Evolutionary conservation across 2,329 filamentous ascomycete species (phyloP), one percentile per base, ranked within the genome.

Genomic region (Cladosporium austrohemisphaericum): DNA sequence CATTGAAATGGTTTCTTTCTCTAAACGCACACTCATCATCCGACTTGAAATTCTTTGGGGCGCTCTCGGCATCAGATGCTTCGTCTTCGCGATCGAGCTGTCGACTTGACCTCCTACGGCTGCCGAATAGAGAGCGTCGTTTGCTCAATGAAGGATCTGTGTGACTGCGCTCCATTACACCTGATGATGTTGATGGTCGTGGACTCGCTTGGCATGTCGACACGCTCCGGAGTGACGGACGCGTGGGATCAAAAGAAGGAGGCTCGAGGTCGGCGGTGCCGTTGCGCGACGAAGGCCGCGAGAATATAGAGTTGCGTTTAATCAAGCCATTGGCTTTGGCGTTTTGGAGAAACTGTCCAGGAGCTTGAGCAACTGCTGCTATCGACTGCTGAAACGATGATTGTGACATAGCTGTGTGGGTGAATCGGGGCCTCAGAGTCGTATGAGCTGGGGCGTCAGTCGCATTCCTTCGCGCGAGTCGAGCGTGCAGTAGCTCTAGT

Each of bases 241-340:
- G 25, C 11, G 33, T 22, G 25, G 33, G 26, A 37, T 47, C 44
- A 33, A 47, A 25, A 22, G 29, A 18, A 20, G 35, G 14, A n/a
- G 32, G 29, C 25, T 47, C 44, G 18, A 38, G 44, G 28, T 47
- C 44, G 19, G 38, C 22, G 19, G 16, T 37, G 23, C 32, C 33
- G 33, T 38, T 49, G 8, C 46, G 37, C 8, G 37, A 35, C 35
- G 18, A 28, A 8, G 46, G 46, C 14, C 46, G 37, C 22, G 46
- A 49, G 38, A 49, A 49, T 28, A 49, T 41, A 23, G 46, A 49
- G 22, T 41, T 49, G 28, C 46, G 46, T 49, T 49, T 49, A 13
- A 41, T 35, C 16, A 49, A 33, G 25, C 46, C 35, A 26, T 41
- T 49, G 37, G 46, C 46, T 41, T 49, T 49, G 25, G 46, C 46